Base-by-base conservation (phyloP, 1,284 basidiomycete genomes). In the Coniferiporia weirii region DNA sequence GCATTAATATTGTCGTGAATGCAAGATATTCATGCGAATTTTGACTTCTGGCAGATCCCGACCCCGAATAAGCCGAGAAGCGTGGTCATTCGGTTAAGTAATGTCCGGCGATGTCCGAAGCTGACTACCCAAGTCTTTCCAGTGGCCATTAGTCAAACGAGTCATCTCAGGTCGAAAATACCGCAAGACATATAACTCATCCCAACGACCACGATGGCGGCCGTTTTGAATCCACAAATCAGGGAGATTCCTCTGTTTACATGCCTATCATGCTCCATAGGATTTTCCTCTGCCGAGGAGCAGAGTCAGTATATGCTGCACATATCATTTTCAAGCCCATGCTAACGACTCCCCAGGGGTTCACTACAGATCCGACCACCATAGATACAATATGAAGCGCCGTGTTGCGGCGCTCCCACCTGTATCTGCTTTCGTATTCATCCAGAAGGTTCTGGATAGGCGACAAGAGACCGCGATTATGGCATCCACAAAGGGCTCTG, bases 351-450 rank as follows among this genome's bases (percentile, higher is more conserved):
- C 44, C 4, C 64, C 66, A 90, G 88, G 97, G 63, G 76, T 79
- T 0, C 97, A 99, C 72, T 98, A 97, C 73, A 85, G 86, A 65
- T 93, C 93, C 40, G 97, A 99, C 73, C 88, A 93, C 72, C 97
- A 99, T 75, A 81, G 95, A 55, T 99, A 99, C 76, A 99, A 99
- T 72, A 95, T 98, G 87, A 98, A 98, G 76, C 89, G 97, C 64
- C 86, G 95, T 43, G 93, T 98, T 17, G 95, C 97, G 6, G 86
- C 83, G 13, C 80, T 99, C 1, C 89, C 93, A 4, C 95, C 97
- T 2, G 86, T 99, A 67, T 87, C 85, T 61, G 82, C 81, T 0
- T 73, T 80, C 6, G 70, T 89, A 0, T 99, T 98, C 77, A 90
- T 95, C 68, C 84, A 93, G 68, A 99, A 98, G 70, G 89, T 98